Conservation (phyloP, 495 filamentous ascomycete genomes). For the Aspergillus hancockii region DNA sequence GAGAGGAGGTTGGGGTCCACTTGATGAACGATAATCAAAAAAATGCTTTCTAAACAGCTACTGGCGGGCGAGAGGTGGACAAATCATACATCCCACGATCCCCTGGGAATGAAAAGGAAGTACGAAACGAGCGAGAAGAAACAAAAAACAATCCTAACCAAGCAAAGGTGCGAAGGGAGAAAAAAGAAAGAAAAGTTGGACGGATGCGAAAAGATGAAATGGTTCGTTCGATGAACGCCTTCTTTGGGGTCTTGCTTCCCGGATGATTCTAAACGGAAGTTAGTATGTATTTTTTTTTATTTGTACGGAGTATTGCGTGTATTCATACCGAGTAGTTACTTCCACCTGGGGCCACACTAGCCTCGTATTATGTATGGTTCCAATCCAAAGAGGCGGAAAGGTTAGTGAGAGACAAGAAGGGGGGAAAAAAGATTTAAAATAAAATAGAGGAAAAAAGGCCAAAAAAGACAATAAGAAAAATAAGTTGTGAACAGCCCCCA, state of each 20-base stretch:
- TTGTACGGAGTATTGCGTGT: background rate
- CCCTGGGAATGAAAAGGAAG: constrained; percentile 8
- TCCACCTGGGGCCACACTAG: background rate
- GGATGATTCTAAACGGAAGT: background rate
- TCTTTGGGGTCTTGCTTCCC: too few species aligned
- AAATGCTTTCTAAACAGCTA: background rate
- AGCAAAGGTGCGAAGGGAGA: constrained; percentile 9
- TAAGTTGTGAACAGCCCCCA: background rate
- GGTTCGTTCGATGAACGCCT: too few species aligned
- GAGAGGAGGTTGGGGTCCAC: constrained; percentile 17
- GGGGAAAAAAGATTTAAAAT: background rate
- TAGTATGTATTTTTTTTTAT: background rate
- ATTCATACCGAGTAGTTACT: background rate
- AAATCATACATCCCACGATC: constrained; percentile 11
- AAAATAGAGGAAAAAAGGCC: background rate
- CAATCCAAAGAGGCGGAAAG: background rate
- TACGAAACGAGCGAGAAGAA: constrained; percentile 1
- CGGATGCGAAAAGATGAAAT: constrained; percentile 10
- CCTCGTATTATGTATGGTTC: constrained; percentile 5
- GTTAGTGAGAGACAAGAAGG: background rate
- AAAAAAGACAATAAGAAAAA: background rate
- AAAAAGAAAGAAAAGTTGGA: constrained; percentile 11
- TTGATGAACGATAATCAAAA: constrained; percentile 15
- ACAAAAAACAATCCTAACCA: constrained; percentile 1
- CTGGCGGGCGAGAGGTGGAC: background rate